These are phyloP conservation scores for Lichtheimia hyalospora DNA, from an alignment of 371 early-diverging fungal species.

Conservation along the genomic window DNA sequence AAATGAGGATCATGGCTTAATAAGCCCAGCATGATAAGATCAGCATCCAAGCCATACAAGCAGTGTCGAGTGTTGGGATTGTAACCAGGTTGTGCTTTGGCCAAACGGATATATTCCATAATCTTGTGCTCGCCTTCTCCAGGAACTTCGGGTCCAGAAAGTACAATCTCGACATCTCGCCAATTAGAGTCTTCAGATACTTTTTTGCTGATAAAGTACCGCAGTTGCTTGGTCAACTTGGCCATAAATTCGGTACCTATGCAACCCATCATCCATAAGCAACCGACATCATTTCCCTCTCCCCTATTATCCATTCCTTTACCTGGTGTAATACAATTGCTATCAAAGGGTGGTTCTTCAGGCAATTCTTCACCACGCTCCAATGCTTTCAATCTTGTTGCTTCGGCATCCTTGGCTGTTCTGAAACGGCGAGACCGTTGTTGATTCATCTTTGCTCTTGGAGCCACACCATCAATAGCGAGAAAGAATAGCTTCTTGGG, in stretches of 20 bases:
- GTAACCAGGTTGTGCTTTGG: slow-evolving; percentile 80
- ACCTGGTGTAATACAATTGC: slow-evolving; percentile 99
- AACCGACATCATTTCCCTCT: not conserved
- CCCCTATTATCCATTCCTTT: slow-evolving; percentile 8
- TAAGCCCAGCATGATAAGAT: slow-evolving; percentile 97
- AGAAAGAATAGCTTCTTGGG: slow-evolving; percentile 96
- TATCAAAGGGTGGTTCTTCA: slow-evolving; percentile 87
- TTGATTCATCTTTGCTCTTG: slow-evolving; percentile 99
- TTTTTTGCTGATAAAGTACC: slow-evolving; percentile 91
- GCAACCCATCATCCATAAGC: too few species aligned
- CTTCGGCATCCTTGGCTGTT: slow-evolving; percentile 87
- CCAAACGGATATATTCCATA: slow-evolving; percentile 94
- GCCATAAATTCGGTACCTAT: slow-evolving; percentile 98
- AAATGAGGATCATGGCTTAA: slow-evolving; percentile 96
- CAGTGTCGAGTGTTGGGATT: slow-evolving; percentile 90
- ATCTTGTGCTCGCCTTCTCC: slow-evolving; percentile 99
- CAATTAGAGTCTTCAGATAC: slow-evolving; percentile 90
- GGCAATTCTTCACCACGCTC: slow-evolving; percentile 71
- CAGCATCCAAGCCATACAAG: slow-evolving; percentile 98
- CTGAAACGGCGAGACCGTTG: slow-evolving; percentile 98
- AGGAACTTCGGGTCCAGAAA: slow-evolving; percentile 95
- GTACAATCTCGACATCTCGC: slow-evolving; percentile 86
- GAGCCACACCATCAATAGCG: slow-evolving; percentile 98
- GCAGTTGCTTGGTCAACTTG: slow-evolving; percentile 78
- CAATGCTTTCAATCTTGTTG: slow-evolving; percentile 58